Percentiles rank a stretch among this genome's conserved stretches.
Evolutionary conservation across 1,284 basidiomycete genomes (phyloP).

Genomic region (Mycosarcoma mackinlayi): DNA sequence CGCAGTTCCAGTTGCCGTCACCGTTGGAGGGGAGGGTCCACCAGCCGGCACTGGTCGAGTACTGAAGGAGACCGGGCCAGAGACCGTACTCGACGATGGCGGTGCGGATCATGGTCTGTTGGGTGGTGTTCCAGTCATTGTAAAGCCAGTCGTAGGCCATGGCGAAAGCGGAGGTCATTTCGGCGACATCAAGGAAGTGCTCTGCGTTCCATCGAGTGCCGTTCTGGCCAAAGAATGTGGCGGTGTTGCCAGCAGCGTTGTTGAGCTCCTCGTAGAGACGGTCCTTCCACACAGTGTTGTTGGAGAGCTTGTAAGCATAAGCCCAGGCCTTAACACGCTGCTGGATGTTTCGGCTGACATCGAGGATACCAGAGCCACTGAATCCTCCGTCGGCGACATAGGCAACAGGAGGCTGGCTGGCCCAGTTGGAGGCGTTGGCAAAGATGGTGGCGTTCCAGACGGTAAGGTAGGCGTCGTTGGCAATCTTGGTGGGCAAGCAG

Average conservation of each 20-base stretch:
- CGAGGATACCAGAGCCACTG: slow-evolving; percentile 84
- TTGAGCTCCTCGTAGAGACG: slow-evolving; percentile 83
- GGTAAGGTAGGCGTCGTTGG: slow-evolving; percentile 84
- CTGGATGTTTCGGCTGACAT: slow-evolving; percentile 89
- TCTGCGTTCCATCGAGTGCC: slow-evolving; percentile 77
- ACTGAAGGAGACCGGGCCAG: slow-evolving; percentile 71
- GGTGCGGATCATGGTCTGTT: slow-evolving; percentile 78
- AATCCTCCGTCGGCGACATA: slow-evolving; percentile 79
- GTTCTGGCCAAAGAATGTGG: slow-evolving; percentile 74
- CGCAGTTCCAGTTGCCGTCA: slow-evolving; percentile 95
- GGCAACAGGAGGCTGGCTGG: slow-evolving; percentile 73
- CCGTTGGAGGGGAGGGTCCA: slow-evolving; percentile 69
- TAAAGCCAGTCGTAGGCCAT: slow-evolving; percentile 96
- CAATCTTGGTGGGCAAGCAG: slow-evolving; percentile 81
- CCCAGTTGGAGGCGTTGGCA: slow-evolving; percentile 82
- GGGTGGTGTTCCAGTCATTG: slow-evolving; percentile 81
- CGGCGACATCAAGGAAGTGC: slow-evolving; percentile 95
- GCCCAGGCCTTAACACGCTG: slow-evolving; percentile 89
- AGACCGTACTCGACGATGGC: slow-evolving; percentile 82
- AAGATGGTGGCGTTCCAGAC: slow-evolving; percentile 93
- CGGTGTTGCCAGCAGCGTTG: slow-evolving; percentile 65
- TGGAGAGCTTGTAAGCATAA: slow-evolving; percentile 89
- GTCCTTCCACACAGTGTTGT: slow-evolving; percentile 89
- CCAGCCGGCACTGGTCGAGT: slow-evolving; percentile 69
- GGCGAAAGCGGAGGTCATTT: slow-evolving; percentile 75